Base-by-base conservation (phyloP, 1,284 basidiomycete species). In the Apiotrichum gracile region DNA sequence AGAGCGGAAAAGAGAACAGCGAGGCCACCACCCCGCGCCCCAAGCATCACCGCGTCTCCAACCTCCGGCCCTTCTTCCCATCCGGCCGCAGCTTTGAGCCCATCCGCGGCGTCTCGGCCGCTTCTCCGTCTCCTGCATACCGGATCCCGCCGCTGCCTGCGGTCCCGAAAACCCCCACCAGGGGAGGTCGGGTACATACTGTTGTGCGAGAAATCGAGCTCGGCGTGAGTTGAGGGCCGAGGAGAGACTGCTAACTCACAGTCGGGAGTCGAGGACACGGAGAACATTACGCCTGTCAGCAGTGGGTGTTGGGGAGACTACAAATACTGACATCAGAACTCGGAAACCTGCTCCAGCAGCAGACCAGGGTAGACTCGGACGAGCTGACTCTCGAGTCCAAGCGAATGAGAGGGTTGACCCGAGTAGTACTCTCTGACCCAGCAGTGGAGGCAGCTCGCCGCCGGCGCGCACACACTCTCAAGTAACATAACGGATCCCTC, bases 381-480 rank as follows among this genome's bases (percentile, higher is more conserved):
- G 59, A 61, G 40, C 53, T 57, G 9, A 55, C 55, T 21, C 43
- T 47, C 17, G 55, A 57, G 24, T 49, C 51, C 21, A 57, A 61
- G 43, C 55, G 50, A 3, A 52, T 61, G 47, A 61, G 59, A 57
- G 19, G 14, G 55, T 40, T 3, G 5, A 14, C 7, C 4, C 14
- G 34, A 0, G 4, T 35, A 6, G 21, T 19, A 5, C 7, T 2
- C 6, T 40, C 46, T 54, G 27, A 52, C 39, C 19, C 19, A 1
- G 6, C 41, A 61, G 59, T 57, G 55, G 51, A 47, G 25, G 43
- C 42, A 16, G 52, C 58, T 2, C 47, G 58, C 19, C 50, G 40
- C 17, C 59, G 55, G 24, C 55, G 55, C n/a, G 22, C 49, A 19
- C 26, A 37, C 37, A 26, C 29, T 8, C 34, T 37, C 27, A 49